A percentile compares a stretch with the other conserved stretches of the same genome.
These are phyloP conservation scores for Saccharomycopsis capsularis DNA, from an alignment of 805 yeast species.

Conservation along the genomic window DNA sequence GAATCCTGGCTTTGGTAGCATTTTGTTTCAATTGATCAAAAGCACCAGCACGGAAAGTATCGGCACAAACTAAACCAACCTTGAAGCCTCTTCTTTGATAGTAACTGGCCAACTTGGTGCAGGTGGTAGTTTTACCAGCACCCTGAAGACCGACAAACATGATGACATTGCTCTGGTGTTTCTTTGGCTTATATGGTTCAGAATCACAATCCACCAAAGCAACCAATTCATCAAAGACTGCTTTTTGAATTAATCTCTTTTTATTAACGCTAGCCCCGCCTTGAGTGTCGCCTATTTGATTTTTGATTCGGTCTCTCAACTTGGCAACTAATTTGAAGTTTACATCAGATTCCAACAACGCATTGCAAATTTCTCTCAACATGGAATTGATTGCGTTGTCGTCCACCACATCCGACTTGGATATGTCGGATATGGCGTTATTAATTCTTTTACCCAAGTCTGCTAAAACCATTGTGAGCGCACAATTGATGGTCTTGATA, in stretches of 20 bases:
- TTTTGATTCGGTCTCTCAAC: conserved; percentile 64
- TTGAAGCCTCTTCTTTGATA: conserved; percentile 90
- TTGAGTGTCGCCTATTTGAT: conserved; percentile 45
- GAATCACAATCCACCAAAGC: conserved; percentile 67
- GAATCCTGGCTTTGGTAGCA: conserved; percentile 91
- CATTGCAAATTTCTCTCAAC: conserved; percentile 85
- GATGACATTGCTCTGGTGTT: conserved; percentile 69
- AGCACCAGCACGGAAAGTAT: conserved; percentile 99
- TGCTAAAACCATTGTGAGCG: conserved; percentile 33
- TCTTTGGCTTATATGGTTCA: conserved; percentile 74
- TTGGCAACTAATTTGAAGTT: conserved; percentile 77
- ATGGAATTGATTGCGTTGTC: conserved; percentile 56
- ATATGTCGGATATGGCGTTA: conserved; percentile 59
- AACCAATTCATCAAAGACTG: conserved; percentile 89
- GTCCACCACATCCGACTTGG: conserved; percentile 53
- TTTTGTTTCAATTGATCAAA: conserved; percentile 97
- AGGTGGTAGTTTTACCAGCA: conserved; percentile 96
- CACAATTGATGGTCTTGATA: no score
- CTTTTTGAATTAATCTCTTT: conserved; percentile 77
- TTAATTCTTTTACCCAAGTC: conserved; percentile 74
- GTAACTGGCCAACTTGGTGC: conserved; percentile 93
- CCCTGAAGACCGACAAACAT: conserved; percentile 99
- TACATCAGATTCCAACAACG: conserved; percentile 89
- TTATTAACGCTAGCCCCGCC: conserved; percentile 57
- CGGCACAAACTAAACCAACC: conserved; percentile 97